Percentiles rank a stretch among this genome's conserved stretches.
phyloP scores from a whole-genome alignment of 2,329 filamentous ascomycete genomes.

The Fusarium bulbicola region DNA sequence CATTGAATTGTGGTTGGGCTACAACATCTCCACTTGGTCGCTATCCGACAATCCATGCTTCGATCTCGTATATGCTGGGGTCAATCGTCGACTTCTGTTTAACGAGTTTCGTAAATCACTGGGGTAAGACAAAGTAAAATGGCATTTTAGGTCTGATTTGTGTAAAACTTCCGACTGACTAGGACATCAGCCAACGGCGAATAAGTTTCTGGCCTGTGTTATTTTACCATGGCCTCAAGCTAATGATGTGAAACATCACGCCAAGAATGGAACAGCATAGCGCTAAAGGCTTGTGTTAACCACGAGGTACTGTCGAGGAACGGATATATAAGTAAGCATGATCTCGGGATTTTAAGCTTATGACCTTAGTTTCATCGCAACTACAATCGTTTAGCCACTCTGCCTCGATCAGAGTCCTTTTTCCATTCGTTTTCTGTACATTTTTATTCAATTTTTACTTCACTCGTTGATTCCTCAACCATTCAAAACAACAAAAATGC shows the following conservation, averaged over 20 bases:
- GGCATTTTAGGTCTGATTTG: not conserved
- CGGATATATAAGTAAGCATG: too few species aligned
- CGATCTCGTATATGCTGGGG: not conserved
- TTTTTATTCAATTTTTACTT: not conserved
- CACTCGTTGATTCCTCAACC: not conserved
- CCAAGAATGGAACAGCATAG: not conserved
- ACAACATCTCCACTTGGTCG: not conserved
- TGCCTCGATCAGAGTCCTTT: conserved; percentile 9
- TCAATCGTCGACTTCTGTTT: not conserved
- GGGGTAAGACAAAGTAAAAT: not conserved
- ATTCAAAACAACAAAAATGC: not conserved
- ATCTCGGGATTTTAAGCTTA: not conserved
- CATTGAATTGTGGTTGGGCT: not conserved
- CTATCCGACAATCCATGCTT: not conserved
- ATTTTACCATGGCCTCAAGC: not conserved
- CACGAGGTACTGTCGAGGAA: accelerated
- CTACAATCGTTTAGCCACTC: conserved; percentile 2
- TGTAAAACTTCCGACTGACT: not conserved
- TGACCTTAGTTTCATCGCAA: not conserved
- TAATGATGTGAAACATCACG: not conserved
- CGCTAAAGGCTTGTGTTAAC: not conserved
- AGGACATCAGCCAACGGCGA: not conserved
- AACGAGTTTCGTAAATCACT: not conserved
- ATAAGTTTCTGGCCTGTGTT: not conserved
- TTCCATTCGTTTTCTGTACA: not conserved